A percentile compares a stretch with the other conserved stretches of the same genome.
These are phyloP conservation scores for Suillus brevipes DNA, from an alignment of 768 basidiomycete species.

Conservation along the genomic window DNA sequence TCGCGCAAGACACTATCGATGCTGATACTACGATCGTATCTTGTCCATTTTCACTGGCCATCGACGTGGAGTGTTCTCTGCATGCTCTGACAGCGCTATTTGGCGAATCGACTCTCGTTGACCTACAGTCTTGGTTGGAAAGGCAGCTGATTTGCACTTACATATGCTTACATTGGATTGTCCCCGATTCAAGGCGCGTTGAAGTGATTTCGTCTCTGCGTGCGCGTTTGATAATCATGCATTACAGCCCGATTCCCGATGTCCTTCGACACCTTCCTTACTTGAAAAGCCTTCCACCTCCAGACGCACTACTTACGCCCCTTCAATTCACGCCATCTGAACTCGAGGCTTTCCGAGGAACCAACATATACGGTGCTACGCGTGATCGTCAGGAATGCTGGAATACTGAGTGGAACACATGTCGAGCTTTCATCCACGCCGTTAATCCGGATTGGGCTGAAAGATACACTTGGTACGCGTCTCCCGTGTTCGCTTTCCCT, in stretches of 20 bases:
- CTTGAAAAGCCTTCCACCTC: slow-evolving; percentile 61
- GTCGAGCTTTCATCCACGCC: slow-evolving; percentile 41
- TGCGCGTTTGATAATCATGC: slow-evolving; percentile 11
- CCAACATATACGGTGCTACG: slow-evolving; percentile 80
- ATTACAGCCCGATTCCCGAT: slow-evolving; percentile 11
- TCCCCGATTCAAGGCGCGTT: slow-evolving; percentile 38
- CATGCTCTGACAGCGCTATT: slow-evolving; percentile 47
- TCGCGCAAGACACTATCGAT: slow-evolving; percentile 49
- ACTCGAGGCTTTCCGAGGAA: slow-evolving; percentile 70
- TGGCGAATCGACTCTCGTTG: slow-evolving; percentile 16
- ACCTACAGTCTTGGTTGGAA: slow-evolving; percentile 49
- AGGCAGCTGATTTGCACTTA: slow-evolving; percentile 72
- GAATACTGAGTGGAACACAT: slow-evolving; percentile 61
- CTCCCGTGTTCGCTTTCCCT: slow-evolving; percentile 4
- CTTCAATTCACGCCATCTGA: slow-evolving; percentile 70
- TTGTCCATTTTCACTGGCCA: slow-evolving; percentile 64
- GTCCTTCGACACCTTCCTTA: slow-evolving; percentile 55
- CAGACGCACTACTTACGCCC: slow-evolving; percentile 62
- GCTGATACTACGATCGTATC: slow-evolving; percentile 59
- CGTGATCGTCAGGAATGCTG: slow-evolving; percentile 63
- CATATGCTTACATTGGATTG: slow-evolving; percentile 62
- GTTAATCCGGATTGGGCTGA: slow-evolving; percentile 43
- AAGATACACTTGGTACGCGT: slow-evolving; percentile 66
- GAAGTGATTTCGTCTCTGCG: neutral
- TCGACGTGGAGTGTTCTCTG: slow-evolving; percentile 54